Base-by-base conservation (phyloP, 768 basidiomycete genomes). In the Dioszegia hungarica region DNA sequence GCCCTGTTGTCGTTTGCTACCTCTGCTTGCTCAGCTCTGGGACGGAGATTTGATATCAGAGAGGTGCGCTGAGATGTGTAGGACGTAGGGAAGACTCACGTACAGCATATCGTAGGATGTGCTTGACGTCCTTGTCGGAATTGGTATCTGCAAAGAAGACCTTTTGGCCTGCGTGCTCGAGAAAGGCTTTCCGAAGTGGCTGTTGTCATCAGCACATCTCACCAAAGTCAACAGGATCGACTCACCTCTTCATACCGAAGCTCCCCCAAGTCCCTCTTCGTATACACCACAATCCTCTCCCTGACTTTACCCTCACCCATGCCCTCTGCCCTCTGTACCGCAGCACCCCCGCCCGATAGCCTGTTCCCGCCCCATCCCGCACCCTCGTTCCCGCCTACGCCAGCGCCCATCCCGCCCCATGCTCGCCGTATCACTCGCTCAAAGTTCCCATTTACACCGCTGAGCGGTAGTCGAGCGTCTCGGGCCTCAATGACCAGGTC, bases 231-330 rank as follows among this genome's bases (percentile, higher is more conserved):
- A 89, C 86, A 24, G 25, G 5, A 28, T 45, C 12, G 25, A 68
- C 81, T 63, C 67, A 93, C 94, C 82, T 89, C 83, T 66, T 92
- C 82, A 33, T 91, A 92, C 85, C 88, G 88, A 66, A 83, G 80
- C 38, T 92, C 85, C 9, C 93, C 91, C 50, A 97, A 80, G 78
- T 98, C 95, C 38, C 87, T 82, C 79, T 97, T 98, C 68, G 90
- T 94, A 61, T 97, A 81, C 11, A 98, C 88, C 40, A 99, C 84
- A 31, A 98, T 82, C 54, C 88, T 86, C 76, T 93, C 88, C 68
- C 89, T 89, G 46, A 41, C 48, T 40, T 63, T 63, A 12, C 67
- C 70, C 53, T 62, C 69, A 2, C 60, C 56, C 53, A 47, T n/a
- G n/a, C 31, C 31, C 31, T 6, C 14, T 14, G 31, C 54, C 47